A percentile compares a stretch with the other conserved stretches of the same genome.
phyloP scores from a whole-genome alignment of 768 basidiomycete genomes.

The Tricholomella constricta region DNA sequence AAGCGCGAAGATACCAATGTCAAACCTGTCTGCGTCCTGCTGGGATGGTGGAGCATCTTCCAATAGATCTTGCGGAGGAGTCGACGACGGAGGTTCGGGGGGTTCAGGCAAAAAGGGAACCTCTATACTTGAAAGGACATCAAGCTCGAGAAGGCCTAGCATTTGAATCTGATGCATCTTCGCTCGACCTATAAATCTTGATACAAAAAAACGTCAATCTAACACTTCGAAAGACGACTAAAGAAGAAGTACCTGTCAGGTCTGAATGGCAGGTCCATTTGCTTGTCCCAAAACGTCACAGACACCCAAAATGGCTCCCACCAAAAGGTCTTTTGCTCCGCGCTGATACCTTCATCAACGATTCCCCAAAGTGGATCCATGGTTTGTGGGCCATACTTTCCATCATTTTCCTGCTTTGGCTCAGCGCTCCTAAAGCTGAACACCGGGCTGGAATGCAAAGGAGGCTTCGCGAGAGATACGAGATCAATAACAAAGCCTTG shows the following conservation, averaged over 20 bases:
- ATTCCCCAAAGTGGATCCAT: constrained; percentile 79
- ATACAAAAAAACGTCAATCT: background rate
- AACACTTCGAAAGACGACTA: background rate
- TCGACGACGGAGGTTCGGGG: constrained; percentile 32
- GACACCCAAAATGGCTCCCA: constrained; percentile 92
- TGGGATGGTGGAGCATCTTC: constrained; percentile 43
- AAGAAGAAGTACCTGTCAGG: constrained; percentile 59
- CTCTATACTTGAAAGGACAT: constrained; percentile 86
- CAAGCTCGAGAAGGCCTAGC: constrained; percentile 89
- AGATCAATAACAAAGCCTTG: constrained; percentile 92
- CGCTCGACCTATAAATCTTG: constrained; percentile 89
- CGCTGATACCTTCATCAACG: constrained; percentile 46
- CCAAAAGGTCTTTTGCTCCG: constrained; percentile 66
- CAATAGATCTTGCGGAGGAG: constrained; percentile 34
- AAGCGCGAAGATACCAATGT: constrained; percentile 66
- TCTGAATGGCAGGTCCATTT: constrained; percentile 83
- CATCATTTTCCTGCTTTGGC: constrained; percentile 50
- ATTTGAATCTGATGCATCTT: constrained; percentile 98
- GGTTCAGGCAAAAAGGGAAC: constrained; percentile 72
- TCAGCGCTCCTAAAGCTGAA: constrained; percentile 83
- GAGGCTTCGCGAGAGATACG: constrained; percentile 86
- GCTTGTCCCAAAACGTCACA: constrained; percentile 83
- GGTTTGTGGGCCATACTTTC: constrained; percentile 46
- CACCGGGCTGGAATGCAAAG: constrained; percentile 90
- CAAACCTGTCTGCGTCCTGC: constrained; percentile 71